phyloP scores from a whole-genome alignment of 331 rosid species.

The Acacia pycnantha region DNA sequence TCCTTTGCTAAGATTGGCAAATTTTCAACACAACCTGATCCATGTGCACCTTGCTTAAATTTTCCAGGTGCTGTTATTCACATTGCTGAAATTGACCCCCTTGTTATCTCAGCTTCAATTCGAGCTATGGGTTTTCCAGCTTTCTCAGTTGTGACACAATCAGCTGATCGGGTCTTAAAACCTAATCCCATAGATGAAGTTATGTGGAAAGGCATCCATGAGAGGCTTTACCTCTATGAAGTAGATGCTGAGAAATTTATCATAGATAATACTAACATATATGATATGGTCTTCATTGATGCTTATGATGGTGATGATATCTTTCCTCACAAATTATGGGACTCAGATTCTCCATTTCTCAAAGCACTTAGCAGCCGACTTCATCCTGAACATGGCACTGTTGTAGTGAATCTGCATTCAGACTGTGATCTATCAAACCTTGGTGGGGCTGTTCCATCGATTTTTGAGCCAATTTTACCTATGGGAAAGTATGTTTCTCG shows the following conservation, averaged over 20 bases:
- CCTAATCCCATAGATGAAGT: conserved; percentile 53
- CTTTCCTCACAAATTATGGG: conserved; percentile 81
- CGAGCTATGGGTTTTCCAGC: conserved; percentile 95
- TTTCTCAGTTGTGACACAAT: conserved; percentile 61
- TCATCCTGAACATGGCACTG: conserved; percentile 85
- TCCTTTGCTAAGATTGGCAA: not conserved
- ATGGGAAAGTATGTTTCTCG: conserved; percentile 68
- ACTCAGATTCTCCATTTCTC: conserved; percentile 63
- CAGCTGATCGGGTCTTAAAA: conserved; percentile 51
- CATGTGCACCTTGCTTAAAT: not conserved
- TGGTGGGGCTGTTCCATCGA: conserved; percentile 55
- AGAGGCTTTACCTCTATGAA: conserved; percentile 73
- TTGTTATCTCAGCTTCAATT: conserved; percentile 86
- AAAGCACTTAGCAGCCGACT: conserved; percentile 63
- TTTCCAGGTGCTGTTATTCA: conserved; percentile 73
- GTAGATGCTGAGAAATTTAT: conserved; percentile 85
- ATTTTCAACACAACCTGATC: conserved; percentile 10
- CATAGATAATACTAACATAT: conserved; percentile 37
- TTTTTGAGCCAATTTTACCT: conserved; percentile 52
- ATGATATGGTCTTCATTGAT: conserved; percentile 85
- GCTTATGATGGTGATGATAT: conserved; percentile 90
- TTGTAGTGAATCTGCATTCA: conserved; percentile 93
- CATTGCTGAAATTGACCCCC: conserved; percentile 88
- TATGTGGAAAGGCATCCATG: conserved; percentile 87
- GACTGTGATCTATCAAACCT: conserved; percentile 56